These are phyloP conservation scores for Groenewaldozyma sp. DNA, from an alignment of 1,139 yeast species.

Conservation along the genomic window DNA sequence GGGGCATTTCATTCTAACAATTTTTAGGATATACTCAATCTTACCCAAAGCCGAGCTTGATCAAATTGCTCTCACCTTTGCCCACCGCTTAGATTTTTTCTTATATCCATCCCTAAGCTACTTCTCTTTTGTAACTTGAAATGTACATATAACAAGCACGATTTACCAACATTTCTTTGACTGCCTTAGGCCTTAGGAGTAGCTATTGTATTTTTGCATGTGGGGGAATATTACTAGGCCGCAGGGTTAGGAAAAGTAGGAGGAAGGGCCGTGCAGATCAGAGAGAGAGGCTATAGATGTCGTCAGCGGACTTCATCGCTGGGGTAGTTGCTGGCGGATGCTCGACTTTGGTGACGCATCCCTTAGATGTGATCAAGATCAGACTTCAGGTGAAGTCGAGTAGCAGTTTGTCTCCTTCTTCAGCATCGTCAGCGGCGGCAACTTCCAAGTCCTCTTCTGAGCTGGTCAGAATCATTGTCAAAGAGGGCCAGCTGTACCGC, in stretches of 20 bases:
- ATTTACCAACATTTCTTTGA: too few species aligned
- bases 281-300: too few species aligned
- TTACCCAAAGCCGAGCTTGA: slow-evolving; percentile 73
- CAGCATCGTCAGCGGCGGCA: too few species aligned
- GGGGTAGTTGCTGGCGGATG: slow-evolving; percentile 78
- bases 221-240: too few species aligned
- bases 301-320: slow-evolving; percentile 56
- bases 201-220: too few species aligned
- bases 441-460: background rate
- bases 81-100: slow-evolving; percentile 51
- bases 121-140: too few species aligned
- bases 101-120: too few species aligned
- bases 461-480: slow-evolving; percentile 3
- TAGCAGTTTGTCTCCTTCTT: background rate
- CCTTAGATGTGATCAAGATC: slow-evolving; percentile 76
- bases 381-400: slow-evolving; percentile 46
- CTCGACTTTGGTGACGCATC: slow-evolving; percentile 78
- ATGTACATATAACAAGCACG: too few species aligned
- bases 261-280: too few species aligned
- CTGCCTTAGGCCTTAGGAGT: too few species aligned
- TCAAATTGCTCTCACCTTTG: slow-evolving; percentile 61
- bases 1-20: slow-evolving; percentile 2
- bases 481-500: slow-evolving; percentile 40
- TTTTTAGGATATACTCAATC: slow-evolving; percentile 64
- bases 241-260: too few species aligned